phyloP scores from a whole-genome alignment of 2,329 filamentous ascomycete genomes.

The Xylaria sp. region DNA sequence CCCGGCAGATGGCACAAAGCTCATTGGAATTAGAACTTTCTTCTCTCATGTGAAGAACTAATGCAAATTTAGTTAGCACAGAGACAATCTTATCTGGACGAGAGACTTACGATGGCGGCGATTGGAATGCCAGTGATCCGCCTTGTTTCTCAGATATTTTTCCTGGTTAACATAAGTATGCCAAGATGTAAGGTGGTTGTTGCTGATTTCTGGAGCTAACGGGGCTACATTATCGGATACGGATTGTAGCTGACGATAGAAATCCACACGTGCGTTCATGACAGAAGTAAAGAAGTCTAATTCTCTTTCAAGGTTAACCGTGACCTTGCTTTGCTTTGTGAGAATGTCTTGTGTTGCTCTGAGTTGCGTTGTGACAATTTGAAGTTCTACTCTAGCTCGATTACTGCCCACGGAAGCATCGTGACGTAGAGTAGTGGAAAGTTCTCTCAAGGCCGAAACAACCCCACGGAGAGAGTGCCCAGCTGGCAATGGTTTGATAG shows the following conservation, averaged over 20 bases:
- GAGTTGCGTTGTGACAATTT: slow-evolving; percentile 72
- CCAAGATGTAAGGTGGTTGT: slow-evolving; percentile 55
- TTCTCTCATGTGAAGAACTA: slow-evolving; percentile 64
- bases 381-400: slow-evolving; percentile 70
- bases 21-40: slow-evolving; percentile 71
- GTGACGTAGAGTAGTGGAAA: slow-evolving; percentile 69
- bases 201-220: slow-evolving; percentile 68
- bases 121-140: slow-evolving; percentile 75
- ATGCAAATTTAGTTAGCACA: slow-evolving; percentile 36
- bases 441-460: slow-evolving; percentile 73
- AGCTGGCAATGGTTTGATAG: slow-evolving; percentile 59
- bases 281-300: slow-evolving; percentile 77
- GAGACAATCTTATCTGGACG: background rate
- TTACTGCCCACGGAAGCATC: slow-evolving; percentile 63
- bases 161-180: slow-evolving; percentile 57
- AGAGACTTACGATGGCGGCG: slow-evolving; percentile 71
- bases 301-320: slow-evolving; percentile 69
- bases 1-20: slow-evolving; percentile 88
- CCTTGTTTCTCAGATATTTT: slow-evolving; percentile 62
- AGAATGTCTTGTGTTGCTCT: slow-evolving; percentile 66
- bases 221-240: slow-evolving; percentile 89
- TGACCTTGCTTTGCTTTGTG: slow-evolving; percentile 62
- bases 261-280: slow-evolving; percentile 88
- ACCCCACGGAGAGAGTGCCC: slow-evolving; percentile 75
- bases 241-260: slow-evolving; percentile 87